phyloP scores from a whole-genome alignment of 805 yeast genomes.

The Candida morakotiae region DNA sequence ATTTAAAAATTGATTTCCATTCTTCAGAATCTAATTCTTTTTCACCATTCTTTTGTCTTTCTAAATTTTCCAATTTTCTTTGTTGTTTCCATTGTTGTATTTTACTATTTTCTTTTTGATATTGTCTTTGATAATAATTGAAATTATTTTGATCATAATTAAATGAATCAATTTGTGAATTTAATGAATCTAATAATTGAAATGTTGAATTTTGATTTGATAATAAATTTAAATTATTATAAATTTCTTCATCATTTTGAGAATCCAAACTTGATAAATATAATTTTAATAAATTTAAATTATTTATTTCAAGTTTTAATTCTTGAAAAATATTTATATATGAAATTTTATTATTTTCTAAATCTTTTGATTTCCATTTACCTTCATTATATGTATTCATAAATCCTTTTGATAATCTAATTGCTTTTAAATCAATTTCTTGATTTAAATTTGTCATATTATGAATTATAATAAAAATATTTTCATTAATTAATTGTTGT shows the following conservation, averaged over 20 bases:
- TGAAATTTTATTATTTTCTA: conserved; percentile 56
- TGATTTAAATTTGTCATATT: conserved; percentile 67
- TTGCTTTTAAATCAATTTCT: conserved; percentile 66
- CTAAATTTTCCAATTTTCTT: conserved; percentile 61
- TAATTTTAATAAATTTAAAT: conserved; percentile 62
- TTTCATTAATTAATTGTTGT: conserved; percentile 54
- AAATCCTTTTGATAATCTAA: conserved; percentile 61
- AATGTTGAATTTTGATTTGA: conserved; percentile 42
- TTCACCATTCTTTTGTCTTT: conserved; percentile 55
- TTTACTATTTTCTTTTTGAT: conserved; percentile 65
- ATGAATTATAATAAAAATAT: conserved; percentile 57
- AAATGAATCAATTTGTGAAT: conserved; percentile 68
- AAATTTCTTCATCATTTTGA: conserved; percentile 18
- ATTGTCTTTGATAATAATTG: conserved; percentile 76
- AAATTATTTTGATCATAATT: conserved; percentile 76
- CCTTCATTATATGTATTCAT: conserved; percentile 52
- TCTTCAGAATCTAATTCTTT: conserved; percentile 53
- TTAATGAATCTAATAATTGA: conserved; percentile 55
- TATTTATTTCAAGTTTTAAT: conserved; percentile 60
- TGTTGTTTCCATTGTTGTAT: conserved; percentile 72
- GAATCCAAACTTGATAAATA: conserved; percentile 32
- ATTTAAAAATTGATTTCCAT: conserved; percentile 62
- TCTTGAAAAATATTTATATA: conserved; percentile 69
- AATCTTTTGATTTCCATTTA: conserved; percentile 62
- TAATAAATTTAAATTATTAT: conserved; percentile 37